A percentile compares a stretch with the other conserved stretches of the same genome.
These are phyloP conservation scores for Sarocladium kiliense DNA, from an alignment of 2,329 filamentous ascomycete species.

Conservation along the genomic window DNA sequence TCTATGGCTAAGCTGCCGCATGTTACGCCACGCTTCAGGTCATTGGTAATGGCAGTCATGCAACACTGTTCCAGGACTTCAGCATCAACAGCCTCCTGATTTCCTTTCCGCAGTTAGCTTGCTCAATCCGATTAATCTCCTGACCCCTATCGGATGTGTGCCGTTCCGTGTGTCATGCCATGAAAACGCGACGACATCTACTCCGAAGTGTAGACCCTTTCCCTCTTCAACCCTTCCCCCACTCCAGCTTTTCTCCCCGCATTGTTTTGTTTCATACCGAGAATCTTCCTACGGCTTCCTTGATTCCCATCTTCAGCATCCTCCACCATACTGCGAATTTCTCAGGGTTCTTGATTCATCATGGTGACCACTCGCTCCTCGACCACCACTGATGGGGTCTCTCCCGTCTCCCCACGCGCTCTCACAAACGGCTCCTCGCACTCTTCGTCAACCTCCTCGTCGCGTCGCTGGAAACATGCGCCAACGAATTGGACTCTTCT, in stretches of 20 bases:
- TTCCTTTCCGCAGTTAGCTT: neutral
- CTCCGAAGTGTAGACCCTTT: neutral
- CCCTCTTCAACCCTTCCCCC: neutral
- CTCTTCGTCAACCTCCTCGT: constrained; percentile 1
- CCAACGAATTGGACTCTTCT: constrained; percentile 45
- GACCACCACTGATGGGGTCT: constrained; percentile 24
- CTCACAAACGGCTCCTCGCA: constrained; percentile 13
- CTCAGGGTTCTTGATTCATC: no score
- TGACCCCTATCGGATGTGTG: neutral
- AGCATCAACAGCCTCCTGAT: neutral
- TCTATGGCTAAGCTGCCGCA: no score
- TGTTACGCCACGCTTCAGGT: no score
- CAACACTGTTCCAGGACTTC: no score
- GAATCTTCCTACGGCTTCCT: neutral
- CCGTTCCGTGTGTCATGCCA: neutral
- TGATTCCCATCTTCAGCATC: neutral
- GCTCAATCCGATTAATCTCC: neutral
- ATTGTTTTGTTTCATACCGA: neutral
- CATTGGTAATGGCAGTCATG: no score
- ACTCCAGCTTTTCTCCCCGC: neutral
- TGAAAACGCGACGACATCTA: neutral
- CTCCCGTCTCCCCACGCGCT: constrained; percentile 17
- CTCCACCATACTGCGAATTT: no score
- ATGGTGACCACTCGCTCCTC: constrained; percentile 35
- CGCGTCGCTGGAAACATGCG: constrained; percentile 35